Percentiles rank a stretch among this genome's conserved stretches.
These are phyloP conservation scores for Candida rishiriensis DNA, from an alignment of 805 yeast species.

Conservation along the genomic window DNA sequence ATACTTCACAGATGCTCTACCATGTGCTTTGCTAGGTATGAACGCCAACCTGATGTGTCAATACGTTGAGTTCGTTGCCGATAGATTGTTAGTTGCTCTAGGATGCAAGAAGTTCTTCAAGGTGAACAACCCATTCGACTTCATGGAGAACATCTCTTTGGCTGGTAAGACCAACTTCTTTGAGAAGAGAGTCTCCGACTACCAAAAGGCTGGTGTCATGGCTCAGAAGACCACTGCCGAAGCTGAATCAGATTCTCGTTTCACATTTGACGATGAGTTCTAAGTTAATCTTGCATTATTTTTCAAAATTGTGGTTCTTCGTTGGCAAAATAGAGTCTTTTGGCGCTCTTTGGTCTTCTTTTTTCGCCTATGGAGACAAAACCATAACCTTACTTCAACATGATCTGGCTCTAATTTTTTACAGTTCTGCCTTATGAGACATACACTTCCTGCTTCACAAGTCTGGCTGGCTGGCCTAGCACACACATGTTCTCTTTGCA, in stretches of 20 bases:
- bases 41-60: constrained; percentile 91
- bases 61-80: constrained; percentile 97
- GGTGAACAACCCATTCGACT: constrained; percentile 91
- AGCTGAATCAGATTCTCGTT: constrained; percentile 44
- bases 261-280: constrained; percentile 91
- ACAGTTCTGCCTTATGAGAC: too few relatives aligned
- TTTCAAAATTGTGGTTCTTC: too few relatives aligned
- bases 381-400: too few relatives aligned
- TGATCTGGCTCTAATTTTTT: too few relatives aligned
- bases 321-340: too few relatives aligned
- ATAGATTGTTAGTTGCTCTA: constrained; percentile 83
- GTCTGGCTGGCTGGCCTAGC: too few relatives aligned
- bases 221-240: constrained; percentile 51
- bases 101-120: constrained; percentile 89
- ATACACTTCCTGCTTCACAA: too few relatives aligned
- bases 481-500: too few relatives aligned
- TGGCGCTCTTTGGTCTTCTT: too few relatives aligned
- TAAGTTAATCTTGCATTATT: constrained; percentile 32
- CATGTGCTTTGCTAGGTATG: constrained; percentile 92
- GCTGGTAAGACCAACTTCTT: constrained; percentile 99
- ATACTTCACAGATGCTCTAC: constrained; percentile 92
- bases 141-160: constrained; percentile 97
- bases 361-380: too few relatives aligned
- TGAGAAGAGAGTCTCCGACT: constrained; percentile 97
- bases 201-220: constrained; percentile 99